Evolutionary conservation across 176 grass and related monocot species (phyloP), one percentile per base, ranked within the genome.

Genomic region (Coix lacrymajobi): DNA sequence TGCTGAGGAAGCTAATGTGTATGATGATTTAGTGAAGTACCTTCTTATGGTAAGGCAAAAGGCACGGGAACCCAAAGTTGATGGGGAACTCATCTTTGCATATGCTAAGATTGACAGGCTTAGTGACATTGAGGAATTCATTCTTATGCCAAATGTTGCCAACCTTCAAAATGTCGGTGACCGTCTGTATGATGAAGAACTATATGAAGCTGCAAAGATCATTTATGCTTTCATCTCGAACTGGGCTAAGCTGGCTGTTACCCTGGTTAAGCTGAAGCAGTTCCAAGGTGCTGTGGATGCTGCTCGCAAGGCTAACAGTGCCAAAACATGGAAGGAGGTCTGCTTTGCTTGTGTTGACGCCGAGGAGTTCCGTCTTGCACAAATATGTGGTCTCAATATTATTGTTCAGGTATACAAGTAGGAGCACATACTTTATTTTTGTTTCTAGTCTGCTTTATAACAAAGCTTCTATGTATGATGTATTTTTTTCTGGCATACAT

Each of bases 311-410:
- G 95, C 92, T 51, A 98, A 95, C 84, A 98, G 95, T 31, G 68
- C 92, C 24, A 93, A 98, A 81, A 98, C 96, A 67, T 95, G 92
- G 96, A 98, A 95, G 79, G 96, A 98, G 66, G 92, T 98, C 30
- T 95, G 92, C 82, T 95, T 95, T 98, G 92, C 92, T 79, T 98
- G 96, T 93, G 96, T 98, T 76, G 96, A 98, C 0, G 92, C 90
- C 22, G 96, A 98, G 82, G 92, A 98, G 90, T 98, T 98, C 88
- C 87, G 90, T 58, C 82, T 95, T n/a, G 96, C 96, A 16, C 96
- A 93, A 69, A 98, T 95, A 72, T 98, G 96, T 82, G 96, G 96
- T 85, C 89, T 98, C 19, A 94, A 98, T 79, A 90, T 98, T 75
- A 98, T 98, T 6, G 74, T 93, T 46, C 90, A 98, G 95, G 92